These are phyloP conservation scores for Coccomyxa sp. DNA, from an alignment of 139 green algal species.

Conservation along the genomic window DNA sequence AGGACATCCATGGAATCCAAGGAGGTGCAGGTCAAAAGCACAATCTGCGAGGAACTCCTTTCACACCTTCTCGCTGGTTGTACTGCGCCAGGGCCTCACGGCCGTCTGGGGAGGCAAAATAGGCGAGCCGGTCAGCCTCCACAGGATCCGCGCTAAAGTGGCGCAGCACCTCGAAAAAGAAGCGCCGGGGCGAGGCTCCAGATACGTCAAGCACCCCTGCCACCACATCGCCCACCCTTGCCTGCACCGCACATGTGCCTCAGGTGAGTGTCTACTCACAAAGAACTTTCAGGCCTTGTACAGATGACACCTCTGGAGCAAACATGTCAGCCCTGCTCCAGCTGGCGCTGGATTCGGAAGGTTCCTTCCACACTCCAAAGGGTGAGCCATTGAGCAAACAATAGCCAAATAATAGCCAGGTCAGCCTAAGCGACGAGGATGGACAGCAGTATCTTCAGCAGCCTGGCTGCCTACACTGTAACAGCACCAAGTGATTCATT, in stretches of 20 bases:
- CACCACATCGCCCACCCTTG: conserved; percentile 42
- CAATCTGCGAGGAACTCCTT: not conserved
- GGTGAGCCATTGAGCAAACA: too few species aligned
- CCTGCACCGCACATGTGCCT: conserved; percentile 3
- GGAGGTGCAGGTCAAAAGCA: not conserved
- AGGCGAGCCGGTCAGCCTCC: conserved; percentile 75
- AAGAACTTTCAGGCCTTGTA: too few species aligned
- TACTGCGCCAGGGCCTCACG: conserved; percentile 69
- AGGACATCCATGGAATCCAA: not conserved
- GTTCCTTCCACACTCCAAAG: too few species aligned
- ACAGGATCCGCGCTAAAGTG: conserved; percentile 41
- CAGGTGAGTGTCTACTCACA: not conserved
- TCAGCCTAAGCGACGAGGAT: too few species aligned
- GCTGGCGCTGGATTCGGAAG: too few species aligned
- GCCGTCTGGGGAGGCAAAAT: conserved; percentile 77
- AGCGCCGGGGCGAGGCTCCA: conserved; percentile 70
- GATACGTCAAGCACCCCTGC: conserved; percentile 75
- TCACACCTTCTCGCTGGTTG: conserved; percentile 43
- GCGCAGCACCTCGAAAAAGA: conserved; percentile 84
- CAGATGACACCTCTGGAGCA: too few species aligned
- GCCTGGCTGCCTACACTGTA: too few species aligned
- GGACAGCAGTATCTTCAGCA: too few species aligned
- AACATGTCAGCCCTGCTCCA: too few species aligned
- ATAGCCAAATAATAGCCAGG: too few species aligned
- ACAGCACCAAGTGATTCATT: too few species aligned